Base-by-base conservation (phyloP, 2,329 filamentous ascomycete genomes). In the Paracorniculantispora psalliotae region DNA sequence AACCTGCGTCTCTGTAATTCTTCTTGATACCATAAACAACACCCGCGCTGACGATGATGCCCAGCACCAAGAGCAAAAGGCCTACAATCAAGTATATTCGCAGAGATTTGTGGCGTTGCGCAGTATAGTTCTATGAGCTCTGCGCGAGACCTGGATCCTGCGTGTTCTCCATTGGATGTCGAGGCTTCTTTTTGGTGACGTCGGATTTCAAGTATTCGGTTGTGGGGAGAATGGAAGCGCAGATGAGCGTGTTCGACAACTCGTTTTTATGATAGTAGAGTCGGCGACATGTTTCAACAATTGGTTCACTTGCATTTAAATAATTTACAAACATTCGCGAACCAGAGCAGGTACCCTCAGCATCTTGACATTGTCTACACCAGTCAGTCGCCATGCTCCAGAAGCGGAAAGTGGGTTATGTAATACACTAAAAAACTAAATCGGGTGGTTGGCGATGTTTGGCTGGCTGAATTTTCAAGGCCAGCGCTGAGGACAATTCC, bases 21-120 rank as follows among this genome's bases (percentile, higher is more conserved):
- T 43, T 37, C 9, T 41, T 53, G 50, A 43, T 28, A 43, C 30
- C 35, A 23, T 39, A 53, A 49, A 68, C 61, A 30, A 66, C 30
- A 30, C 60, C 64, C 21, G 66, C 57, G 30, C 63, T 55, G 41
- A 64, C 59, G 52, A 69, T 57, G 51, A 64, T 61, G 23, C 69
- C 35, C 44, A 70, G 61, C 30, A 60, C 37, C 44, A 63, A 23
- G 44, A 64, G 60, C 19, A 71, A 62, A 13, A 65, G 23, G 12
- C 61, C 66, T 62, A 71, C 70, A 43, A 61, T 43, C 25, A 65
- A 21, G 52, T 68, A 67, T 39, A 68, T 67, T 12, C 70, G 49
- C 33, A 28, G 17, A 43, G 26, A 28, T 12, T 33, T n/a, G 19
- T 44, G n/a, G 17, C 23, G 26, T 15, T 44, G 41, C 12, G n/a